These are phyloP conservation scores for Aspergillus fumigatus DNA, from an alignment of 2,329 filamentous ascomycete species.

Conservation along the genomic window DNA sequence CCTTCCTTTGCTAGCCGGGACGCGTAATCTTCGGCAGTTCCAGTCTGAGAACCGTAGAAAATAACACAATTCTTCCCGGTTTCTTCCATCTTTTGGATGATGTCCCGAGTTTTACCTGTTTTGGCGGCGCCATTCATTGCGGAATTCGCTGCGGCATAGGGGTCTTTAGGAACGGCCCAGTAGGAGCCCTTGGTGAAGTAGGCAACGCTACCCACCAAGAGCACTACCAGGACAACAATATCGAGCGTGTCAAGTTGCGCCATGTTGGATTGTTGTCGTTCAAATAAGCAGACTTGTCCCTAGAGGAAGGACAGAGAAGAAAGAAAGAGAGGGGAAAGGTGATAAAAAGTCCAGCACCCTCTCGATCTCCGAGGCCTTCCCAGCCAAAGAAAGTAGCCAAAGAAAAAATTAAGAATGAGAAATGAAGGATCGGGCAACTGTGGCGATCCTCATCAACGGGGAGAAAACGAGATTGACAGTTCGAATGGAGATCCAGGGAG, in stretches of 20 bases:
- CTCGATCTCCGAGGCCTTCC: neutral
- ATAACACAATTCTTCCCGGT: constrained; percentile 94
- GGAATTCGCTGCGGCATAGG: constrained; percentile 69
- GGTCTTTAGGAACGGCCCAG: constrained; percentile 77
- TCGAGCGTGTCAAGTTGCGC: constrained; percentile 95
- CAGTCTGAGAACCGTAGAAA: constrained; percentile 98
- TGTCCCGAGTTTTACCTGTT: constrained; percentile 81
- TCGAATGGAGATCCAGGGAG: neutral
- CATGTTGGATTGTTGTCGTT: constrained; percentile 50
- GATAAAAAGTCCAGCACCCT: neutral
- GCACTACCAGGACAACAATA: constrained; percentile 79
- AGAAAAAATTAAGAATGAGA: constrained; percentile 11
- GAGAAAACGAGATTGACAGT: neutral
- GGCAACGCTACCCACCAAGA: constrained; percentile 81
- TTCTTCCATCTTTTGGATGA: constrained; percentile 94
- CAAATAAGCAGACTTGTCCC: constrained; percentile 1
- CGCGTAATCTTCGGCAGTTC: constrained; percentile 97
- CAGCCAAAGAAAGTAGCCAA: neutral
- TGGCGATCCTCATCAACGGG: neutral
- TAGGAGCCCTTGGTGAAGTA: constrained; percentile 98
- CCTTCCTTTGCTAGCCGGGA: constrained; percentile 95
- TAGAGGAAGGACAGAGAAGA: neutral
- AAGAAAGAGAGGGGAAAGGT: neutral
- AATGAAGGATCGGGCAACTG: neutral
- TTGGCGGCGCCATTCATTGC: constrained; percentile 62